These are phyloP conservation scores for Houttuynia cordata DNA, from an alignment of 164 flowering plant genomes.

Conservation along the genomic window DNA sequence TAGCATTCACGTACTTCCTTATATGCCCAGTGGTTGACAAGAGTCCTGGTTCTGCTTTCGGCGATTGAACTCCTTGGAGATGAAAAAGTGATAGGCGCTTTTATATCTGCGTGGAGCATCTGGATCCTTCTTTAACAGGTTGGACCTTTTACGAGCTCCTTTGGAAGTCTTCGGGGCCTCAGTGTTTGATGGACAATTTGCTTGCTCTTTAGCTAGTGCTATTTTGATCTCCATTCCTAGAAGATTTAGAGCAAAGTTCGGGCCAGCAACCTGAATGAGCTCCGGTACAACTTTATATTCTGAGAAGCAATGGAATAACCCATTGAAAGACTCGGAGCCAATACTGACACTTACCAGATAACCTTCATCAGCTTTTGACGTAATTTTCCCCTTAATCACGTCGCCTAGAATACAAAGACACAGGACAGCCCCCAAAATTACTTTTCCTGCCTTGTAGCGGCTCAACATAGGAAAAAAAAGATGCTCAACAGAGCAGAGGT, in stretches of 20 bases:
- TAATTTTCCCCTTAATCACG: conserved; percentile 2
- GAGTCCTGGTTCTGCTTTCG: conserved; percentile 16
- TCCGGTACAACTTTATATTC: neutral
- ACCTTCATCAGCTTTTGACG: conserved; percentile 11
- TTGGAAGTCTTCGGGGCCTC: neutral
- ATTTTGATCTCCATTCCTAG: neutral
- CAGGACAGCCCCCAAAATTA: neutral
- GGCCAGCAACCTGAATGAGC: neutral
- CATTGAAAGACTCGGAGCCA: conserved; percentile 12
- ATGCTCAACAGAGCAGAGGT: neutral
- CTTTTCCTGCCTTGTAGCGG: too few species aligned
- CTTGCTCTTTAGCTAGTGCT: neutral
- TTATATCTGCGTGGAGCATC: conserved; percentile 15
- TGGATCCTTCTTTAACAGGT: conserved; percentile 10
- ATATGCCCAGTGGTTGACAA: conserved; percentile 8
- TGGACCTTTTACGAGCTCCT: conserved; percentile 3
- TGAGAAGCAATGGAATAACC: neutral
- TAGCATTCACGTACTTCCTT: neutral
- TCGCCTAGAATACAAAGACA: conserved; percentile 3
- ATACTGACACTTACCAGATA: conserved; percentile 11
- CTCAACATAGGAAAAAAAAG: too few species aligned
- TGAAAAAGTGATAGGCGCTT: conserved; percentile 23
- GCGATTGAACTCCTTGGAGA: conserved; percentile 17
- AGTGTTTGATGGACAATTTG: neutral
- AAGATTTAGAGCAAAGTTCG: neutral